Percentiles rank a stretch among this genome's conserved stretches.
Conservation (phyloP, 2,329 filamentous ascomycete species). For the Penicillium brasilianum region DNA sequence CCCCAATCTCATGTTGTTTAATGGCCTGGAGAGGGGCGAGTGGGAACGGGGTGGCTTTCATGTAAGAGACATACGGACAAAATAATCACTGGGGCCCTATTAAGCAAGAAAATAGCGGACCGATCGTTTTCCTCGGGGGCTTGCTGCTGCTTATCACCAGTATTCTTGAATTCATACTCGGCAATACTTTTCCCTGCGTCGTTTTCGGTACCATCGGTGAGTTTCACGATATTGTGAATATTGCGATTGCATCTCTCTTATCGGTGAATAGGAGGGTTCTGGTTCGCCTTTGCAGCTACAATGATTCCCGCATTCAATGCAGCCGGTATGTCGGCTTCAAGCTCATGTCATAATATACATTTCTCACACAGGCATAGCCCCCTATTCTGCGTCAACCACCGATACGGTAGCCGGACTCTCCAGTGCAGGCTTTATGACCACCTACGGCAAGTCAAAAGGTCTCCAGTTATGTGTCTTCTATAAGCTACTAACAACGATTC, state of each 20-base stretch:
- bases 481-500: background rate
- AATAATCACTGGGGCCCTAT: conserved; percentile 2
- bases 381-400: conserved; percentile 33
- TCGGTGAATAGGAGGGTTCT: conserved; percentile 52
- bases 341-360: conserved; percentile 48
- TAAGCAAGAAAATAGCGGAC: conserved; percentile 44
- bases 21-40: conserved; percentile 37
- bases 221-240: background rate
- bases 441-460: conserved; percentile 26
- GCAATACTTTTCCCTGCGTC: conserved; percentile 64
- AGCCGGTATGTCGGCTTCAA: conserved; percentile 49
- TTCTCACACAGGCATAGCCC: conserved; percentile 20
- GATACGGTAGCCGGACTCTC: conserved; percentile 33
- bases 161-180: conserved; percentile 62
- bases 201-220: conserved; percentile 61
- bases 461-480: fast-evolving
- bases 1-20: conserved; percentile 32
- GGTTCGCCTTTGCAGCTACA: conserved; percentile 61
- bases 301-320: conserved; percentile 61
- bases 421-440: conserved; percentile 31
- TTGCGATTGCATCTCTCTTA: conserved; percentile 1
- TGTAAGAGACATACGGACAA: conserved; percentile 17
- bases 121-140: conserved; percentile 60
- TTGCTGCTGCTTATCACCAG: conserved; percentile 59
- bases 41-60: conserved; percentile 34